Base-by-base conservation (phyloP, 768 basidiomycete genomes). In the Boletus fagicola region DNA sequence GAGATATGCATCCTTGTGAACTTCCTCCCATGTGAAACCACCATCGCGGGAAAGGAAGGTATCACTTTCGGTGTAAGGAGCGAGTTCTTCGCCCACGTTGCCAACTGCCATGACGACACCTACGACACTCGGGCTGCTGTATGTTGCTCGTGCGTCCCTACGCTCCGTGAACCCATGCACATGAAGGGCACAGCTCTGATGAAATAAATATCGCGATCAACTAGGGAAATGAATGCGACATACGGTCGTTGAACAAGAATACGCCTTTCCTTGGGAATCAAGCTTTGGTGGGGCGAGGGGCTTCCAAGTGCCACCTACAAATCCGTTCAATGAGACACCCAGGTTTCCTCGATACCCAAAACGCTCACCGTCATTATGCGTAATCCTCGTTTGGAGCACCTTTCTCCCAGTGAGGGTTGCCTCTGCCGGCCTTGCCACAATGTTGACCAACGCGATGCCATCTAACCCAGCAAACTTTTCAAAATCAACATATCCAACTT, bases 1-100 rank as follows among this genome's bases (percentile, higher is more conserved):
- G 39, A 98, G 79, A 68, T 98, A 90, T 0, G 97, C 96, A 62
- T 96, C 95, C 70, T 99, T 99, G 77, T 94, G 94, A 0, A 99
- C 88, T 75, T 99, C 97, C 69, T 97, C 86, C 97, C 97, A 99
- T 0, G 92, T 94, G 74, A 97, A 97, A 10, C 97, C 97, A 2
- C 86, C 97, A 64, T 99, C 93, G 5, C 97, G 92, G 54, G 92
- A 93, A 42, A 98, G 81, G 87, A 97, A 98, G 2, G 94, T 97
- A 70, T 98, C 96, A 58, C 87, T 86, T 31, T 98, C 90, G 4
- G 78, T 80, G 75, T 99, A 99, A 0, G 85, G 76, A 0, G 83
- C 85, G 2, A 99, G 83, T 1, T 75, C 68, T 60, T 93, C 88
- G 40, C 97, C 97, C 15, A 99, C 95, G 64, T 93, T 98, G 9